phyloP scores from a whole-genome alignment of 495 filamentous ascomycete genomes.

The Annulohypoxylon maeteangense region DNA sequence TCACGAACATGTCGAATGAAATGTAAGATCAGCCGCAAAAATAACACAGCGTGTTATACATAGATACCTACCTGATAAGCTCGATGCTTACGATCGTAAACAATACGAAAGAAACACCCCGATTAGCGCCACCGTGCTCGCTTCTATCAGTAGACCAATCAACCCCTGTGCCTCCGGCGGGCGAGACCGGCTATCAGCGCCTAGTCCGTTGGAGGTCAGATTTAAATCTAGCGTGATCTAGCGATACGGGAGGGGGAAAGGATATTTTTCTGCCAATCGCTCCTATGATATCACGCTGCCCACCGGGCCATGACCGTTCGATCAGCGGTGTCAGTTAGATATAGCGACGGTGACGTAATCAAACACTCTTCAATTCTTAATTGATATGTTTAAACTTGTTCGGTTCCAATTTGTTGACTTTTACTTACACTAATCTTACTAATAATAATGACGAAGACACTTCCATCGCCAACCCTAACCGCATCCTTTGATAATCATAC shows the following conservation, averaged over 20 bases:
- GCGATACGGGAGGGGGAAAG: background rate
- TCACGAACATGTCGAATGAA: background rate
- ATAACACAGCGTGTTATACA: background rate
- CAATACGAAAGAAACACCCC: background rate
- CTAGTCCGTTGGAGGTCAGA: conserved; percentile 16
- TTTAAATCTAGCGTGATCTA: background rate
- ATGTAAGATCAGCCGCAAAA: conserved; percentile 22
- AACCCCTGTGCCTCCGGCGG: background rate
- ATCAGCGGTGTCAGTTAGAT: background rate
- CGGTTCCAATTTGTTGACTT: too few species aligned
- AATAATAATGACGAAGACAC: too few species aligned
- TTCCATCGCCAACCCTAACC: too few species aligned
- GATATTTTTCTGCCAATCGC: conserved; percentile 7
- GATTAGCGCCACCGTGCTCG: background rate
- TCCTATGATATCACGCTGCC: conserved; percentile 4
- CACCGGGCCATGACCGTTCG: conserved; percentile 21
- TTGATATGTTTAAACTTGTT: too few species aligned
- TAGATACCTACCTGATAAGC: background rate
- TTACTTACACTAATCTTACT: too few species aligned
- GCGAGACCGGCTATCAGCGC: conserved; percentile 5
- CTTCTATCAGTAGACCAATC: conserved; percentile 5
- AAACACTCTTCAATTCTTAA: background rate
- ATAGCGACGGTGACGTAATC: background rate
- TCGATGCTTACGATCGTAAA: background rate
- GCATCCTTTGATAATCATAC: too few species aligned